Evolutionary conservation across 805 yeast genomes (phyloP), one percentile per base, ranked within the genome.

Genomic region (Candida tallmaniae): DNA sequence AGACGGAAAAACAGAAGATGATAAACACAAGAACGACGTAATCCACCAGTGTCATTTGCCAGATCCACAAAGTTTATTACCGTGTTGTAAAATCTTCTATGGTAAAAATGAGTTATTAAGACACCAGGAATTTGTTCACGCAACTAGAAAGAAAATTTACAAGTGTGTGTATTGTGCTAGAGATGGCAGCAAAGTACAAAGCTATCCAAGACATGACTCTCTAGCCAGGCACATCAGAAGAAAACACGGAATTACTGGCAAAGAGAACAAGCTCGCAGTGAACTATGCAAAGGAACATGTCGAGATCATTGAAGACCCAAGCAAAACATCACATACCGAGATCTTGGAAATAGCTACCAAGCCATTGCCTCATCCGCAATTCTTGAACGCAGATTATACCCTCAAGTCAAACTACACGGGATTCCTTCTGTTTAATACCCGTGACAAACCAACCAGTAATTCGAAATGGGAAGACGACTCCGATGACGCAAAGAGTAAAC

Each of bases 41-140:
- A 59, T 60, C n/a, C 71, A 66, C 40, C 70, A 65, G 43, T 66
- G 72, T 41, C 64, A 60, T 40, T 48, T 62, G 21, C 44, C 47
- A 5, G 70, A 64, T 39, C 67, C 70, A 5, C 35, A 36, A 5
- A 49, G 60, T 4, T 37, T 45, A 16, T 43, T 48, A 20, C 57
- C 61, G 21, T 66, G 72, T 39, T 45, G 56, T 23, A 65, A 65
- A 45, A 58, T 65, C 1, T 66, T 66, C 32, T 64, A 66, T 40
- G 72, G 72, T 11, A 65, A 62, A 36, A 65, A 64, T 40, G 71
- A 65, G 42, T 50, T 66, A 29, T 50, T 62, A 24, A 46, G 71
- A 37, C 72, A 66, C 46, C 70, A 66, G 41, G 72, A 66, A 41
- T 65, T 65, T 49, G 71, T 65, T 15, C 72, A 66, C 47, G 72